Percentiles rank a stretch among this genome's conserved stretches.
Conservation (phyloP, 805 yeast species). For the Sugiyamaella chiloensis region DNA sequence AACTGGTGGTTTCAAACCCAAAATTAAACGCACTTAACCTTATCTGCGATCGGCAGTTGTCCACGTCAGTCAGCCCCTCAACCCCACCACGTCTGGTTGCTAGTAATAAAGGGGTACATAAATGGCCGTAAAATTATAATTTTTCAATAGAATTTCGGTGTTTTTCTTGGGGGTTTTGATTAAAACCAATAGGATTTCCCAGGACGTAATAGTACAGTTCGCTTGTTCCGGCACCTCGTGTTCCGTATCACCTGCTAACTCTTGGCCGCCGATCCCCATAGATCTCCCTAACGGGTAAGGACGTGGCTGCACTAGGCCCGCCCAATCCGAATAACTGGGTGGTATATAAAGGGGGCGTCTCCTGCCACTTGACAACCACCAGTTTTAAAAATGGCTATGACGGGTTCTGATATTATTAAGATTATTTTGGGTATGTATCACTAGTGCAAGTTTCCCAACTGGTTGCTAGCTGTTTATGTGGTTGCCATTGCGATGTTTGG, state of each 20-base stretch:
- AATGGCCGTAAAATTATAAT: not conserved
- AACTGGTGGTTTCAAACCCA: no score
- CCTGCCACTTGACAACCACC: not conserved
- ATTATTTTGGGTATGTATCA: conserved; percentile 40
- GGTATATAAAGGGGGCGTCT: no score
- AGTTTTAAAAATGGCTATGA: conserved; percentile 42
- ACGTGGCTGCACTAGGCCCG: conserved; percentile 6
- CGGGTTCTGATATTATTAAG: conserved; percentile 53
- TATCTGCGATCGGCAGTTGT: no score
- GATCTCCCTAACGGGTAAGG: conserved; percentile 2
- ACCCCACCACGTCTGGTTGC: no score
- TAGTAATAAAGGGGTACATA: not conserved
- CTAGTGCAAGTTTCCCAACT: not conserved
- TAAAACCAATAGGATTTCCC: not conserved
- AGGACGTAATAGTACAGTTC: no score
- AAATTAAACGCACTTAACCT: no score
- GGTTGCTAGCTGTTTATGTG: not conserved
- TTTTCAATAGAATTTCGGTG: not conserved
- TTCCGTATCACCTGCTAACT: not conserved
- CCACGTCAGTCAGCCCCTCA: no score
- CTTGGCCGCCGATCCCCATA: not conserved
- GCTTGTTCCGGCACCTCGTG: not conserved
- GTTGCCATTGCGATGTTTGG: not conserved
- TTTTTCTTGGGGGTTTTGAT: not conserved
- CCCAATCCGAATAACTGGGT: conserved; percentile 6